Percentiles rank a stretch among this genome's conserved stretches.
Conservation (phyloP, 1,139 yeast genomes). For the Geotrichum aggregatum region DNA sequence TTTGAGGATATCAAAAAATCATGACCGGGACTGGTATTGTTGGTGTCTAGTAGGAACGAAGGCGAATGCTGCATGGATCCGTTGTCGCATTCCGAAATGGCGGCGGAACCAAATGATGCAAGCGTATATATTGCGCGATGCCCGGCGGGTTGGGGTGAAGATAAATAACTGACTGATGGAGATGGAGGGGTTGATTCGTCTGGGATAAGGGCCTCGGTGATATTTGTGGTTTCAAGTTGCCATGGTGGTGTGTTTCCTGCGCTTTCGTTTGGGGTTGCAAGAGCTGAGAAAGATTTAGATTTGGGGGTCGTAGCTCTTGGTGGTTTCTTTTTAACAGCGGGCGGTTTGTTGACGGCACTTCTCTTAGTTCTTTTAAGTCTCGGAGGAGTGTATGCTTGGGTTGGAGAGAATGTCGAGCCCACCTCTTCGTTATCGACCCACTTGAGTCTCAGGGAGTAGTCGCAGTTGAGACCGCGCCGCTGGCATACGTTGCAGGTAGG, state of each 20-base stretch:
- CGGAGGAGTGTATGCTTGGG: slow-evolving; percentile 13
- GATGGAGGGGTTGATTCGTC: too few relatives aligned
- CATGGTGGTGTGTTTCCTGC: not conserved
- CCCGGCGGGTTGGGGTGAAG: not conserved
- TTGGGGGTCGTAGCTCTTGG: not conserved
- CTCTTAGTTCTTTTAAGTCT: slow-evolving; percentile 15
- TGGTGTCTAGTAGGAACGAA: not conserved
- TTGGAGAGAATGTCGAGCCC: slow-evolving; percentile 9
- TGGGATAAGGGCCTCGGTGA: too few relatives aligned
- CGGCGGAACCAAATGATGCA: not conserved
- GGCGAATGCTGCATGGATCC: not conserved
- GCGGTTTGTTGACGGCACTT: not conserved
- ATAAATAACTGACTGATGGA: too few relatives aligned
- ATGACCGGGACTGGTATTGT: slow-evolving; percentile 2
- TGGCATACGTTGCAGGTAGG: slow-evolving; percentile 16
- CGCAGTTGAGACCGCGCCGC: slow-evolving; percentile 16
- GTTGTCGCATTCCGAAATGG: not conserved
- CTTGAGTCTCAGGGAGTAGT: slow-evolving; percentile 17
- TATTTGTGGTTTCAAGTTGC: too few relatives aligned
- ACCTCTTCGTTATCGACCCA: slow-evolving; percentile 19
- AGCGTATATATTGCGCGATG: not conserved
- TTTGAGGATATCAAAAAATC: not conserved
- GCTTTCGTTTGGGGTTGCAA: not conserved
- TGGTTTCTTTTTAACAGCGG: not conserved
- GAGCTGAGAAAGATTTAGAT: not conserved